Evolutionary conservation across 163 green algal genomes (phyloP).

Genomic region (Chlorella variabilis): DNA sequence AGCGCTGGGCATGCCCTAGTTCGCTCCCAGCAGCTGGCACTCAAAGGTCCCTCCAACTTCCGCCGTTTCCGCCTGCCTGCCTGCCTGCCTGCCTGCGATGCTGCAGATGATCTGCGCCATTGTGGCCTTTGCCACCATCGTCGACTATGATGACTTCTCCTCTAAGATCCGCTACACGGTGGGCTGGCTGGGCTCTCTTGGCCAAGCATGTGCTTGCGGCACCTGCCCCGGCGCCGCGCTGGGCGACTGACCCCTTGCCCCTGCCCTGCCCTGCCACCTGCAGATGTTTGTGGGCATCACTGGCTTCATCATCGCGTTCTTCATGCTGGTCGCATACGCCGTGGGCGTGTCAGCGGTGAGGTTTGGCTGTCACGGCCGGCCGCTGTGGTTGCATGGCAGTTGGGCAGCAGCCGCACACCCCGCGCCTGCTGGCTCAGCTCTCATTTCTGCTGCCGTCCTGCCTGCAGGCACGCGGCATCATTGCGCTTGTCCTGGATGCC

Average conservation of each 20-base stretch:
- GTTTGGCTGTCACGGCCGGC: no score
- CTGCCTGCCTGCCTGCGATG: neutral
- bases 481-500: slow-evolving; percentile 3
- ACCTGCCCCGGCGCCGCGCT: no score
- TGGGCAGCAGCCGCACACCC: no score
- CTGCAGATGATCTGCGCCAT: slow-evolving; percentile 29
- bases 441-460: neutral
- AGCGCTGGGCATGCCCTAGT: no score
- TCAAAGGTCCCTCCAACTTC: no score
- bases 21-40: no score
- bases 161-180: slow-evolving; percentile 19
- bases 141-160: neutral
- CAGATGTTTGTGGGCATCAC: slow-evolving; percentile 38
- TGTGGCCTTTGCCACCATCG: slow-evolving; percentile 30
- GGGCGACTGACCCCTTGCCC: no score
- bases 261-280: neutral
- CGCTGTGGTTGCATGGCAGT: no score
- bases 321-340: slow-evolving; percentile 6
- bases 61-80: no score
- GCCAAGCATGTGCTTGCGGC: no score
- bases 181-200: neutral
- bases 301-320: slow-evolving; percentile 1
- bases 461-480: slow-evolving; percentile 13
- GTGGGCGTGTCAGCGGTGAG: neutral
- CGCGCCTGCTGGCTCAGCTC: no score